phyloP scores from a whole-genome alignment of 2,329 filamentous ascomycete species.

The Cercospora zeae-maydis region DNA sequence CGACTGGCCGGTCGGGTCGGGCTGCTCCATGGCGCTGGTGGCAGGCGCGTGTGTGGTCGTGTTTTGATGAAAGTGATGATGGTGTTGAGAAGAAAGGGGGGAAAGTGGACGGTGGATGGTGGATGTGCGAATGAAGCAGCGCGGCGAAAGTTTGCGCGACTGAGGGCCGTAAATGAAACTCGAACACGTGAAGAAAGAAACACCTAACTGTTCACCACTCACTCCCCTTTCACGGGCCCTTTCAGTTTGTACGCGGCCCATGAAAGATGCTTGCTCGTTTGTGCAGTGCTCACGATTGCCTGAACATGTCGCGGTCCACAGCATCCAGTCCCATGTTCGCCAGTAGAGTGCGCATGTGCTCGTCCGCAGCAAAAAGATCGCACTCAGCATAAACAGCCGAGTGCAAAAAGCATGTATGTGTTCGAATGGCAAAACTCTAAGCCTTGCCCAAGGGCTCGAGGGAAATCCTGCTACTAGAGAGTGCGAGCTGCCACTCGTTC shows the following conservation, averaged over 20 bases:
- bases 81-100: background rate
- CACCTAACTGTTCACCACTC: background rate
- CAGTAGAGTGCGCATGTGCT: background rate
- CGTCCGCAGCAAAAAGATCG: background rate
- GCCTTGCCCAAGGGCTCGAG: constrained; percentile 1
- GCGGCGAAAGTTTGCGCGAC: background rate
- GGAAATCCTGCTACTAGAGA: constrained; percentile 6
- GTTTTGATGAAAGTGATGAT: background rate
- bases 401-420: background rate
- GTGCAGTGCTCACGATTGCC: background rate
- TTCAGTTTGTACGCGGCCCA: background rate
- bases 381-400: background rate
- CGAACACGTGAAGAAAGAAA: background rate
- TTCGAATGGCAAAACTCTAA: constrained; percentile 7
- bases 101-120: background rate
- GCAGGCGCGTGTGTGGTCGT: background rate
- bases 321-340: background rate
- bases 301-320: background rate
- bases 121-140: background rate
- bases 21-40: background rate
- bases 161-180: background rate
- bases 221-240: background rate
- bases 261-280: background rate
- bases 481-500: constrained; percentile 1
- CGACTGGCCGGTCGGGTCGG: constrained; percentile 3